Evolutionary conservation across 2,329 filamentous ascomycete genomes (phyloP).

Genomic region (Ascochyta lentis): DNA sequence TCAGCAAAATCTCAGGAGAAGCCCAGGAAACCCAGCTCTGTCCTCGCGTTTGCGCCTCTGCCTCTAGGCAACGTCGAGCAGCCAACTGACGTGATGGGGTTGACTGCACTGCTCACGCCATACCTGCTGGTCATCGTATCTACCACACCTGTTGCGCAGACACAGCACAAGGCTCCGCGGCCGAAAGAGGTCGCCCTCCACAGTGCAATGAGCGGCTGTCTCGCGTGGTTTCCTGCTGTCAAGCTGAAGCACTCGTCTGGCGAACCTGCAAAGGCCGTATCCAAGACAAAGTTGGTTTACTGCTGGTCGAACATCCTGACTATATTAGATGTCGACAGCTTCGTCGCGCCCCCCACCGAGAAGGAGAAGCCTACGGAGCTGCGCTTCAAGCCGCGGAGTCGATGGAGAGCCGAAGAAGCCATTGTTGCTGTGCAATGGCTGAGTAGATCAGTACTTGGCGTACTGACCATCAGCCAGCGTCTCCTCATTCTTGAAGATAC

Average conservation of each 20-base stretch:
- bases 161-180: conserved; percentile 89
- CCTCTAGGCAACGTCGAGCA: conserved; percentile 95
- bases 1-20: conserved; percentile 67
- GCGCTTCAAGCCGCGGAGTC: conserved; percentile 79
- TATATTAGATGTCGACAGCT: conserved; percentile 83
- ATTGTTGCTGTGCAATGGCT: conserved; percentile 98
- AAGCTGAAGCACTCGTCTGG: conserved; percentile 80
- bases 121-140: conserved; percentile 97
- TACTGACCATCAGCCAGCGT: conserved; percentile 92
- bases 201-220: conserved; percentile 87
- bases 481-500: conserved; percentile 91
- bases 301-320: conserved; percentile 99
- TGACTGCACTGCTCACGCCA: conserved; percentile 94
- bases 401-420: conserved; percentile 93
- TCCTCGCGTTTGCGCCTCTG: conserved; percentile 87
- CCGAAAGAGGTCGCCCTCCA: conserved; percentile 92
- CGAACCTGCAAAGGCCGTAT: conserved; percentile 70
- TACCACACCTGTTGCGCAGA: conserved; percentile 93
- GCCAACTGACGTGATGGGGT: conserved; percentile 81
- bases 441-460: conserved; percentile 86
- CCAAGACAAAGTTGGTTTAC: conserved; percentile 89
- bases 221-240: conserved; percentile 97
- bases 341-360: conserved; percentile 63
- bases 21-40: conserved; percentile 86
- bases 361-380: conserved; percentile 80